Evolutionary conservation across 2,329 filamentous ascomycete genomes (phyloP), one percentile per base, ranked within the genome.

Genomic region (Metarhizium anisopliae): DNA sequence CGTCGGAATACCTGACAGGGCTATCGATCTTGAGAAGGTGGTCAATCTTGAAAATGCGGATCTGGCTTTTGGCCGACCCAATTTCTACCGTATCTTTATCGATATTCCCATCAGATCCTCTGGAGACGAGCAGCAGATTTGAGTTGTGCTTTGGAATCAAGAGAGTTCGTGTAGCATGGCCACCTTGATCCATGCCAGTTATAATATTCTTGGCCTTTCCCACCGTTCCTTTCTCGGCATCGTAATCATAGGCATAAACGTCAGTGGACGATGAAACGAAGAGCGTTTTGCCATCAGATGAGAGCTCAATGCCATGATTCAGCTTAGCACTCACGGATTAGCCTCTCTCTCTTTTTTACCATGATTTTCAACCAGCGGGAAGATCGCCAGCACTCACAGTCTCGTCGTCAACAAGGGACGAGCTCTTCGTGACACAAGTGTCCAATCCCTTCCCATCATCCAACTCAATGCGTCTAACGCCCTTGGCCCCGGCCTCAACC

Each of bases 121-220:
- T 75, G 53, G 79, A 83, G 20, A 88, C 77, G n/a, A 89, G 65
- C 2, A 89, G 70, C 56, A 78, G 71, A 20, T 76, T 77, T 0
- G 78, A 73, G 25, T 74, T 73, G 11, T 73, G 72, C 6, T 71
- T 65, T 0, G 83, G 81, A 6, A 85, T 70, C 50, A 86, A 72
- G 2, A 89, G 72, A 0, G 85, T 88, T 32, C 85, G 75, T 1
- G 84, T 85, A 2, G 74, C 77, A 60, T 88, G 83, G 43, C 81
- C 84, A n/a, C 71, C 70, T 51, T 75, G 72, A 58, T 60, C 70
- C 83, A 88, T 87, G 53, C 79, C 75, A 3, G 56, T 59, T 50
- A 89, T 72, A n/a, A 89, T 53, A 2, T 73, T 76, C 52, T 72
- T 73, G 30, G 71, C 71, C 4, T 59, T 54, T 7, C 66, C 64